Evolutionary conservation across 768 basidiomycete species (phyloP).

Genomic region (Lentinula raphanica): DNA sequence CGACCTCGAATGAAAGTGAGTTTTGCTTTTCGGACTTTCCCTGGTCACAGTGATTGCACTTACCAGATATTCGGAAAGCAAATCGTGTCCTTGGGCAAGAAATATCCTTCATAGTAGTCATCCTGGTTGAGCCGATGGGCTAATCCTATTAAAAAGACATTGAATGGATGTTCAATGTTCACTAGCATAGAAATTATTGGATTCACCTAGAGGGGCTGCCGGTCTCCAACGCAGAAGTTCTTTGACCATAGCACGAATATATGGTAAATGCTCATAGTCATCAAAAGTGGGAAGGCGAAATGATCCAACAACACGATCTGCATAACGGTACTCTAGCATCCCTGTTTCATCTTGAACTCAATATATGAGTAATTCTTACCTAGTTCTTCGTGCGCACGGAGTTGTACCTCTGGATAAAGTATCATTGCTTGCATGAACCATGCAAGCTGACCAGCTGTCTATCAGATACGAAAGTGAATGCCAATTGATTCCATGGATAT

Average conservation of each 20-base stretch:
- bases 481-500: no score
- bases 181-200: no score
- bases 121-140: constrained; percentile 1
- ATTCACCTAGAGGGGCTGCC: constrained; percentile 26
- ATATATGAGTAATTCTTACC: not conserved
- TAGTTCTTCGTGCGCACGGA: constrained; percentile 30
- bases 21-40: not conserved
- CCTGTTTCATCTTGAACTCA: not conserved
- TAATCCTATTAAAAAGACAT: not conserved
- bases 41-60: not conserved
- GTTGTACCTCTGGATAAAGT: constrained; percentile 28
- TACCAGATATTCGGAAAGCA: constrained; percentile 6
- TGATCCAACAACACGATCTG: constrained; percentile 26
- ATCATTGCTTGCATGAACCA: constrained; percentile 33
- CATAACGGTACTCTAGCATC: not conserved
- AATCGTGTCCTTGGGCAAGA: constrained; percentile 7
- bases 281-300: constrained; percentile 28
- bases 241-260: constrained; percentile 28
- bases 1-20: not conserved
- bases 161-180: not conserved
- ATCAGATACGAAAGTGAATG: constrained; percentile 12
- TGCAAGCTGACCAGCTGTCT: constrained; percentile 29
- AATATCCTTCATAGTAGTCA: constrained; percentile 10
- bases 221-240: constrained; percentile 31
- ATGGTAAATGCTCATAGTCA: constrained; percentile 27